These are phyloP conservation scores for Amanita jacksonii DNA, from an alignment of 768 basidiomycete species.

Conservation along the genomic window DNA sequence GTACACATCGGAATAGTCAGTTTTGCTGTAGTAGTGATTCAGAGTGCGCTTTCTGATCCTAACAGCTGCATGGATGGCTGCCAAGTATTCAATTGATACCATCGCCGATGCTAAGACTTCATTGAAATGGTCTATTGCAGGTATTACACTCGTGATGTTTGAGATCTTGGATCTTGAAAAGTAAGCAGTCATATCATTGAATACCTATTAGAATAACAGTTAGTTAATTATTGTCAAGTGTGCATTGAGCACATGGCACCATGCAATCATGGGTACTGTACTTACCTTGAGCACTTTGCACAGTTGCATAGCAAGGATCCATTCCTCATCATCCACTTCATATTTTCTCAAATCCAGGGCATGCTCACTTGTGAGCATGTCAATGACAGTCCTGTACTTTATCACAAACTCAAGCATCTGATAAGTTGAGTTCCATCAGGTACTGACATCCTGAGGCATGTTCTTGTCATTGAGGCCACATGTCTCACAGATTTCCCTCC, in stretches of 20 bases:
- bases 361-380: not conserved
- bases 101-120: slow-evolving; percentile 9
- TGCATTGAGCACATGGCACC: not conserved
- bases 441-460: not conserved
- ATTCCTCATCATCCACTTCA: not conserved
- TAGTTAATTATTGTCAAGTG: too few relatives aligned
- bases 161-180: slow-evolving; percentile 11
- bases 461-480: not conserved
- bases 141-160: slow-evolving; percentile 12
- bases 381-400: not conserved
- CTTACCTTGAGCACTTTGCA: slow-evolving; percentile 1
- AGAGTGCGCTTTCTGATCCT: slow-evolving; percentile 18
- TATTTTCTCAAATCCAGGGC: not conserved
- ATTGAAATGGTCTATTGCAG: slow-evolving; percentile 19
- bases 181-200: slow-evolving; percentile 11
- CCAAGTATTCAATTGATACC: slow-evolving; percentile 1
- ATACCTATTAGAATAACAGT: too few relatives aligned
- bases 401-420: not conserved
- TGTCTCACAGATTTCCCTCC: slow-evolving; percentile 6
- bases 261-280: not conserved
- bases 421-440: not conserved
- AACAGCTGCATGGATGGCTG: slow-evolving; percentile 11
- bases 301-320: not conserved
- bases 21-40: slow-evolving; percentile 24
- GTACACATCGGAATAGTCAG: slow-evolving; percentile 21